Evolutionary conservation across 768 basidiomycete species (phyloP), one percentile per base, ranked within the genome.

Genomic region (Hygrophoropsis aurantiaca): DNA sequence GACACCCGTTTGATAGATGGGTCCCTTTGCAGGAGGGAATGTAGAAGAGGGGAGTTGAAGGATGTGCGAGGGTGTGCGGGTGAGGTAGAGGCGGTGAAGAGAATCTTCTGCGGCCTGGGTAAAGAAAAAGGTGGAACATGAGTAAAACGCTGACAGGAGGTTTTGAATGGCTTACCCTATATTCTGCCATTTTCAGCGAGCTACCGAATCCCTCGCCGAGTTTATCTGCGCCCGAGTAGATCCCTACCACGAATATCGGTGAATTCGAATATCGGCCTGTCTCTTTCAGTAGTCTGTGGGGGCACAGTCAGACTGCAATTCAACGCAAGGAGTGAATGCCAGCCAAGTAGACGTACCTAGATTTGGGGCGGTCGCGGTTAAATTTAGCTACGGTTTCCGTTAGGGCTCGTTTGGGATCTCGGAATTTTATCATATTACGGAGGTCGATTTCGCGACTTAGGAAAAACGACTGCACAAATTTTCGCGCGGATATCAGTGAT

Each of bases 151-250:
- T 9, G 18, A 53, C 21, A 16, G 43, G 21, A 19, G n/a, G 44
- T 15, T n/a, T n/a, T n/a, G 27, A 33, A 40, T 21, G 18, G 68
- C 81, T 43, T 67, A 92, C 93, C 47, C 95, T 76, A 69, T 81
- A 94, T 68, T 97, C 93, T 13, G 93, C 93, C 95, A 98, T 98
- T 65, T 81, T 85, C 45, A 97, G 70, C 3, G 90, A 94, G 55
- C 82, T 86, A 43, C 97, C 97, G 60, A 94, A 92, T 11, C 94
- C 94, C 68, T 99, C 94, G 5, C 94, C 92, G 2, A 99, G 80
- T 67, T 97, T 81, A 63, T 81, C 90, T 48, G 69, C 74, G 33
- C 84, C 92, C 19, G 84, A 90, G 64, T 81, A 98, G 49, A 97
- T 87, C 15, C 93, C 97, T n/a, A 95, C 87, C n/a, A 97, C 87